These are phyloP conservation scores for Apocynum venetum DNA, from an alignment of 257 asterid species.

Conservation along the genomic window DNA sequence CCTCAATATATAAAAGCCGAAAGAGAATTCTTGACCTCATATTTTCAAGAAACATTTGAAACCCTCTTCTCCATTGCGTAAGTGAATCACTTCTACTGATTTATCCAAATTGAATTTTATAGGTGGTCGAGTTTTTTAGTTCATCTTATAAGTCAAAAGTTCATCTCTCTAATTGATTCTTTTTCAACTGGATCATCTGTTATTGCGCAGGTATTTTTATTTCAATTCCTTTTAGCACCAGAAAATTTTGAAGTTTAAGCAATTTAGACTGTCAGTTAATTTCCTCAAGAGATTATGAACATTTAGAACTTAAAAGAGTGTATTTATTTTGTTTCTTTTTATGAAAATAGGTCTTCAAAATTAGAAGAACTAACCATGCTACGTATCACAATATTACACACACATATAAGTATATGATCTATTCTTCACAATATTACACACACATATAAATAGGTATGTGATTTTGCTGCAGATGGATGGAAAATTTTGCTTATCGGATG, in stretches of 20 bases:
- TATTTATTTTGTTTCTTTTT: too few species aligned
- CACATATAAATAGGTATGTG: background rate
- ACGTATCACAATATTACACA: too few species aligned
- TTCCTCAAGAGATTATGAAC: background rate
- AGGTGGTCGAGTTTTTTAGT: background rate
- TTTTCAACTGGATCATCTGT: too few species aligned
- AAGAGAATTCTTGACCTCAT: background rate
- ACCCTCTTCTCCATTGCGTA: background rate
- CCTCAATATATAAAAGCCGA: background rate
- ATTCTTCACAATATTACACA: too few species aligned
- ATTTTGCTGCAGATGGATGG: slow-evolving; percentile 17
- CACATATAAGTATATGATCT: too few species aligned
- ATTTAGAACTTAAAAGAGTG: too few species aligned
- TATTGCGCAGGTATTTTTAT: slow-evolving; percentile 19
- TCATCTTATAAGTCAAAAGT: background rate
- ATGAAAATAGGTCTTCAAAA: too few species aligned
- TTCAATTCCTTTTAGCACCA: background rate
- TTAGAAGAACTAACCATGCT: too few species aligned
- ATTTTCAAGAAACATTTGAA: background rate
- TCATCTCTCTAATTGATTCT: too few species aligned
- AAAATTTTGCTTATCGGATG: slow-evolving; percentile 2
- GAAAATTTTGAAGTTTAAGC: background rate
- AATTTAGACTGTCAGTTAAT: background rate
- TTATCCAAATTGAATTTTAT: too few species aligned
- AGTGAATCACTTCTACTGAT: background rate